Percentiles rank a stretch among this genome's conserved stretches.
Conservation (phyloP, 805 yeast genomes). For the Yarrowia sp. region DNA sequence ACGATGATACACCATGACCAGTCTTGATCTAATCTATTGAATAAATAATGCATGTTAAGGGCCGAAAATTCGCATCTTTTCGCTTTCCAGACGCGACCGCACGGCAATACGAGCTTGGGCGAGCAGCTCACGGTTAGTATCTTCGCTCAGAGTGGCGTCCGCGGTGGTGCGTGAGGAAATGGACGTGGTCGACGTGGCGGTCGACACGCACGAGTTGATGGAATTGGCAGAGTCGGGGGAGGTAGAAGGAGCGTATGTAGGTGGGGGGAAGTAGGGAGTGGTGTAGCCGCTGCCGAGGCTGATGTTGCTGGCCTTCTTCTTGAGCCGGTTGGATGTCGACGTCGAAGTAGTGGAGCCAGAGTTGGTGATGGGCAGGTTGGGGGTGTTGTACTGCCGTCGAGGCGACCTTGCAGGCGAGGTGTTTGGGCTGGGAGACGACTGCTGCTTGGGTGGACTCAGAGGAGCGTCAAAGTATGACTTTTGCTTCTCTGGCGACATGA, state of each 20-base stretch:
- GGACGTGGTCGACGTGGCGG: slow-evolving; percentile 3
- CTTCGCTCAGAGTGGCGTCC: slow-evolving; percentile 27
- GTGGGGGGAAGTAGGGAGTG: neutral
- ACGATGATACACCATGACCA: no score
- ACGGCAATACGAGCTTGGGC: slow-evolving; percentile 34
- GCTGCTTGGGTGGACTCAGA: slow-evolving; percentile 23
- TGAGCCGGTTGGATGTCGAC: slow-evolving; percentile 11
- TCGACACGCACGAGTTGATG: slow-evolving; percentile 17
- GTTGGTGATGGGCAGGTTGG: slow-evolving; percentile 19
- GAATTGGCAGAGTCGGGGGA: slow-evolving; percentile 24
- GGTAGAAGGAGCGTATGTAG: slow-evolving; percentile 8
- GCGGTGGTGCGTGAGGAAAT: slow-evolving; percentile 1
- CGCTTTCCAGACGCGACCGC: slow-evolving; percentile 30
- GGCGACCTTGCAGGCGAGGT: neutral
- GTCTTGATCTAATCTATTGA: neutral
- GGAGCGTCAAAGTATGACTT: slow-evolving; percentile 11
- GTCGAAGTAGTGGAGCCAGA: neutral
- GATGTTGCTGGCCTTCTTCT: slow-evolving; percentile 6
- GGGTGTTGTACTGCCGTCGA: slow-evolving; percentile 16
- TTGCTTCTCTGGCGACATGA: slow-evolving; percentile 22
- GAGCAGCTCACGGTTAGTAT: slow-evolving; percentile 29
- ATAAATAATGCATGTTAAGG: slow-evolving; percentile 25
- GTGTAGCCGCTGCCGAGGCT: neutral
- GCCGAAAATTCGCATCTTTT: slow-evolving; percentile 26
- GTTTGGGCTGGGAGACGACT: neutral